Evolutionary conservation across 345 rosid species (phyloP).

Genomic region (Bruguiera parviflora): DNA sequence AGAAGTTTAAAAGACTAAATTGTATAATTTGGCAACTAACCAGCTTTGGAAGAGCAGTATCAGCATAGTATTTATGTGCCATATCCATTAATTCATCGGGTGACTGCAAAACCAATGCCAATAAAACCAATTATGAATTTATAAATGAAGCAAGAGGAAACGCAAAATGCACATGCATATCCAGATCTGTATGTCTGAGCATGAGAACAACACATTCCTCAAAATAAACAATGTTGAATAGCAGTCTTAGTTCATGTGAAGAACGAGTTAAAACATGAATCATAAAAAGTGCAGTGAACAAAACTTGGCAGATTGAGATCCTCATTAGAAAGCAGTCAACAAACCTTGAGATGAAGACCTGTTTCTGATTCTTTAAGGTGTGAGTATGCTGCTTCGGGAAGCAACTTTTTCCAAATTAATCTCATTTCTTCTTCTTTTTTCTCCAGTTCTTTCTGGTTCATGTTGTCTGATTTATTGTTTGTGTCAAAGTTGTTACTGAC

Average conservation of each 20-base stretch:
- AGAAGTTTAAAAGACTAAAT: background rate
- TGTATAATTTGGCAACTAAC: slow-evolving; percentile 30
- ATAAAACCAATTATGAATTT: background rate
- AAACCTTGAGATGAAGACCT: slow-evolving; percentile 37
- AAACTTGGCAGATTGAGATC: slow-evolving; percentile 5
- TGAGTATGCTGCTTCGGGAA: slow-evolving; percentile 29
- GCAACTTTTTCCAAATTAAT: slow-evolving; percentile 44
- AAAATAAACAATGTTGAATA: no score
- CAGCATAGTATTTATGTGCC: slow-evolving; percentile 33
- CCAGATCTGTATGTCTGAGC: background rate
- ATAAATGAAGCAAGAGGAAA: slow-evolving; percentile 1
- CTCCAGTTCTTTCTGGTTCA: slow-evolving; percentile 53
- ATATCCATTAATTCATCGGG: slow-evolving; percentile 30
- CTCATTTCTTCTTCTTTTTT: slow-evolving; percentile 59
- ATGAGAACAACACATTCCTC: no score
- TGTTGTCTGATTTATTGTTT: slow-evolving; percentile 44
- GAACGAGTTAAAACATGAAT: background rate
- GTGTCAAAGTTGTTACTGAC: slow-evolving; percentile 32
- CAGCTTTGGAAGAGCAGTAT: slow-evolving; percentile 34
- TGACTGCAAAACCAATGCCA: slow-evolving; percentile 21
- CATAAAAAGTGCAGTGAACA: slow-evolving; percentile 2
- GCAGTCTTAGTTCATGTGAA: background rate
- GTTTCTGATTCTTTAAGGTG: slow-evolving; percentile 40
- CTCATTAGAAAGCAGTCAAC: slow-evolving; percentile 13
- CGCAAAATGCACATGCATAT: background rate